Evolutionary conservation across 768 basidiomycete genomes (phyloP).

Genomic region (Cantharellus anzutake): DNA sequence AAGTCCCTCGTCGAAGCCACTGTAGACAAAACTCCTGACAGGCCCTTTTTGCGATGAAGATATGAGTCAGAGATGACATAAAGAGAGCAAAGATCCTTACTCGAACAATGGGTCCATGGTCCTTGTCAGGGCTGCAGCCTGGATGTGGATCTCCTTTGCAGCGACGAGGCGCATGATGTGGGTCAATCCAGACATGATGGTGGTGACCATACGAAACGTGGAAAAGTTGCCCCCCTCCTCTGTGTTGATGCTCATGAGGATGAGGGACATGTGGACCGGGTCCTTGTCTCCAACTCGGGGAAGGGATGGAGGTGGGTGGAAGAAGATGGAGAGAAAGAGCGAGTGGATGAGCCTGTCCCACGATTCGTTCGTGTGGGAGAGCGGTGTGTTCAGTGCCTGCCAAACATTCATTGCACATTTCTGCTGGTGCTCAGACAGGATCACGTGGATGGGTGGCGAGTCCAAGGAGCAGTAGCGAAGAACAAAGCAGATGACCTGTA

Average conservation of each 20-base stretch:
- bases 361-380: too few species aligned
- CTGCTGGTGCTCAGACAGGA: too few species aligned
- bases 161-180: not conserved
- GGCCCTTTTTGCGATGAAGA: not conserved
- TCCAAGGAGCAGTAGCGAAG: too few species aligned
- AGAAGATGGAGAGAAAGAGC: not conserved
- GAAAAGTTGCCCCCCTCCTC: not conserved
- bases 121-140: not conserved
- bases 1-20: not conserved
- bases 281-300: not conserved
- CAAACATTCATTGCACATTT: too few species aligned
- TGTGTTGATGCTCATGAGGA: not conserved
- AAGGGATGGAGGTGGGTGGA: not conserved
- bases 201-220: not conserved
- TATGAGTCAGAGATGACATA: not conserved
- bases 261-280: not conserved
- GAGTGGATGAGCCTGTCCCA: not conserved
- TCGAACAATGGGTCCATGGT: not conserved
- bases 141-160: not conserved
- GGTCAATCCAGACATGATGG: not conserved
- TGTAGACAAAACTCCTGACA: not conserved
- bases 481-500: too few species aligned
- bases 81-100: not conserved
- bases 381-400: too few species aligned
- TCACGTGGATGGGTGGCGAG: too few species aligned